Evolutionary conservation across 2,329 filamentous ascomycete species (phyloP), one percentile per base, ranked within the genome.

Genomic region (Pseudogymnoascus sp.): DNA sequence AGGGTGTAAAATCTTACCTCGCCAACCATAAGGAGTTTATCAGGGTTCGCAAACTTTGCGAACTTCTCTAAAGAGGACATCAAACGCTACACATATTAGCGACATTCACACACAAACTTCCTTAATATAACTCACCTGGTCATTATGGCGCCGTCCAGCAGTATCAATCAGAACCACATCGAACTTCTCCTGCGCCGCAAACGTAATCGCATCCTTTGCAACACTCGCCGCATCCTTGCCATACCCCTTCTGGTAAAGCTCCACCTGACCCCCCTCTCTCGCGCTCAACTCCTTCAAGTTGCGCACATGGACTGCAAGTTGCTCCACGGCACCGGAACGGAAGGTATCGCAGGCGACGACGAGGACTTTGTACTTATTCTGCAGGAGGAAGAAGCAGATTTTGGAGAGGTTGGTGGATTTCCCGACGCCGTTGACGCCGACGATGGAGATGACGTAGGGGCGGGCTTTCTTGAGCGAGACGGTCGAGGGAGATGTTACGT

Each of bases 11-110:
- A 44, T 60, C 67, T 61, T 68, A 71, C 69, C 62, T 72, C 76
- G 89, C 89, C 67, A 67, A 99, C 95, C 93, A 99, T 97, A 74
- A 99, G 86, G 68, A 99, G 97, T 82, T 99, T 97, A 77, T 99
- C 93, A 0, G 96, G 96, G 68, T 93, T 86, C 0, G 95, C 95
- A 70, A 97, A 89, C 74, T 96, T 96, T 67, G 91, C 93, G 74
- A 99, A 99, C 74, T 97, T 99, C 76, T 97, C 95, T 36, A 99
- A 82, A 3, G 89, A 93, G 11, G 90, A 95, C 96, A 99, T 99
- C 66, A 99, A 85, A 7, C 95, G 87, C 75, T 71, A 62, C 5
- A 23, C 13, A 57, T 23, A 65, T 70, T 62, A 70, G 68, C 35
- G 38, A 15, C 2, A 13, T 60, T 6, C 47, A 36, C 13, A n/a